These are phyloP conservation scores for Schizosaccharomyces lindneri DNA, from an alignment of 805 yeast genomes.

Conservation along the genomic window DNA sequence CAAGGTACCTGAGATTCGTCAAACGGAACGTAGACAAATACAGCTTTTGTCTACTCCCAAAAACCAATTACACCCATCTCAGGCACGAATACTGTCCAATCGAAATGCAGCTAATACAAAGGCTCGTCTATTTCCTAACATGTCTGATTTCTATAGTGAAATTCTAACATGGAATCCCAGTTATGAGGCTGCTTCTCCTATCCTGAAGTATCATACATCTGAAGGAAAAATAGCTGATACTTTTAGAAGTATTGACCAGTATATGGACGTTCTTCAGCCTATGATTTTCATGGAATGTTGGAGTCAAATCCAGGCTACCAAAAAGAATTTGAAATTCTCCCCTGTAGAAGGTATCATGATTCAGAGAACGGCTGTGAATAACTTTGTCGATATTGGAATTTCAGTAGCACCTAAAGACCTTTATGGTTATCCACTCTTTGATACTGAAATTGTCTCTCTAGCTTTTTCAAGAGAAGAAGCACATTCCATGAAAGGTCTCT, in stretches of 20 bases:
- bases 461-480: background rate
- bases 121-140: conserved; percentile 33
- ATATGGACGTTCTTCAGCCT: conserved; percentile 50
- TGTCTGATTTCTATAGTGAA: conserved; percentile 45
- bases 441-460: conserved; percentile 36
- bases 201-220: conserved; percentile 15
- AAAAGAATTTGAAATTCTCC: conserved; percentile 37
- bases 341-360: conserved; percentile 41
- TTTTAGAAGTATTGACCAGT: conserved; percentile 37
- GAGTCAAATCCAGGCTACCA: conserved; percentile 63
- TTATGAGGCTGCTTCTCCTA: conserved; percentile 29
- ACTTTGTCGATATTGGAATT: conserved; percentile 68
- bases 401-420: conserved; percentile 32
- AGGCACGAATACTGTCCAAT: background rate
- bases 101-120: background rate
- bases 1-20: background rate
- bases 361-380: conserved; percentile 47
- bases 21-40: background rate
- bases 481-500: conserved; percentile 10
- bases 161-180: conserved; percentile 59
- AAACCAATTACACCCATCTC: background rate
- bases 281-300: conserved; percentile 71
- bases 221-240: conserved; percentile 23
- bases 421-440: conserved; percentile 32
- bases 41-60: background rate